These are phyloP conservation scores for Diaporthe humulicola DNA, from an alignment of 2,329 filamentous ascomycete species.

Conservation along the genomic window DNA sequence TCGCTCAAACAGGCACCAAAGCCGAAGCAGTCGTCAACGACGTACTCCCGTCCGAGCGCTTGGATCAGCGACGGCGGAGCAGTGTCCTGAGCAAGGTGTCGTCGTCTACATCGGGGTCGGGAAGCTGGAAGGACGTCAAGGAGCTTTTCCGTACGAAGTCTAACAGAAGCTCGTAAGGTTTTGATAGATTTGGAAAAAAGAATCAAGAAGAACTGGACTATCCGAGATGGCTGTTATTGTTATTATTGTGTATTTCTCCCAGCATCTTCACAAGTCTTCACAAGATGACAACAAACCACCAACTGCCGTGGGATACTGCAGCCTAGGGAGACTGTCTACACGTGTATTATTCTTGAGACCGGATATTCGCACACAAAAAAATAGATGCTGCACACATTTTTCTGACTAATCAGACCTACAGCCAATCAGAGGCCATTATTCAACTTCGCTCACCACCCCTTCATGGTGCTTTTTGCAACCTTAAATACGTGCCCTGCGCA, in stretches of 20 bases:
- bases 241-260: neutral
- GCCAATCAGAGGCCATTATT: too few species aligned
- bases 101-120: neutral
- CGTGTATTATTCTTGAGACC: neutral
- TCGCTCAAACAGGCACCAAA: neutral
- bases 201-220: neutral
- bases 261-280: neutral
- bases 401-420: too few species aligned
- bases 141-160: neutral
- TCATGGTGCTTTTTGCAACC: too few species aligned
- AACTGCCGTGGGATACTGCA: neutral
- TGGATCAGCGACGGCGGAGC: conserved; percentile 25
- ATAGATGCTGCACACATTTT: too few species aligned
- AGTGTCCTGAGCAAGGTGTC: conserved; percentile 25
- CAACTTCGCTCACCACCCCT: too few species aligned
- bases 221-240: too few species aligned
- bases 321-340: neutral
- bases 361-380: too few species aligned
- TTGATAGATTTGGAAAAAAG: too few species aligned
- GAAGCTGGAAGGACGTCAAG: conserved; percentile 15
- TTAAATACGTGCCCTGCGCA: too few species aligned
- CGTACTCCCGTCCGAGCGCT: conserved; percentile 4
- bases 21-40: conserved; percentile 29
- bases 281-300: fast-evolving
- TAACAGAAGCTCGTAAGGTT: neutral